Conservation (phyloP, 495 filamentous ascomycete genomes). For the Penicillium manginii region DNA sequence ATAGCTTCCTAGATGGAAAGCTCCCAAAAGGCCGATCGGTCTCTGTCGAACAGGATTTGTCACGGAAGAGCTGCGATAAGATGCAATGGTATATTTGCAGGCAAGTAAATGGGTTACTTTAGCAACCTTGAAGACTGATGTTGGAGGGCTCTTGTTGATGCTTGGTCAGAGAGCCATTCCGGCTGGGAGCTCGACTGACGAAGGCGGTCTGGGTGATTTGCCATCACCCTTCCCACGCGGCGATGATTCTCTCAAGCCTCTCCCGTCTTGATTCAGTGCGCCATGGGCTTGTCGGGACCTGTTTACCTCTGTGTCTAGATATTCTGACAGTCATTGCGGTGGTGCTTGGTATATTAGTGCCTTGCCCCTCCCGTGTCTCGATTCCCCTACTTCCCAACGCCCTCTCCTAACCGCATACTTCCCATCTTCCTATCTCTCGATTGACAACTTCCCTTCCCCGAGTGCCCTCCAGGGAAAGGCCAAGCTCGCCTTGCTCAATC, state of each 20-base stretch:
- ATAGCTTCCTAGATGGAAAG: constrained; percentile 48
- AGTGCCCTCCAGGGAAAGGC: neutral
- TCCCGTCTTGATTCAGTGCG: constrained; percentile 18
- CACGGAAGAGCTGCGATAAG: neutral
- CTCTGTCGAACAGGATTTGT: neutral
- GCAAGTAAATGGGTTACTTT: constrained; percentile 1
- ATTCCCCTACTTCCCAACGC: constrained; percentile 4
- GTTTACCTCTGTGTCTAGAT: constrained; percentile 15
- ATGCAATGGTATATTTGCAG: neutral
- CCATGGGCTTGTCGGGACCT: constrained; percentile 23
- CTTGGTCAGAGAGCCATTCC: constrained; percentile 10
- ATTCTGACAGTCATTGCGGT: constrained; percentile 4
- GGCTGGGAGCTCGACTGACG: constrained; percentile 34
- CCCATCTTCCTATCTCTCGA: constrained; percentile 13
- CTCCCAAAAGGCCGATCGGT: constrained; percentile 25
- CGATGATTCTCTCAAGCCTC: constrained; percentile 30
- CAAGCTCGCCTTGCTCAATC: neutral
- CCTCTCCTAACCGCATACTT: constrained; percentile 24
- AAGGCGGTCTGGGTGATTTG: constrained; percentile 30
- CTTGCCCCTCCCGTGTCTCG: constrained; percentile 1
- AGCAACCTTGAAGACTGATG: neutral
- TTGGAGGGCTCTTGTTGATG: constrained; percentile 14
- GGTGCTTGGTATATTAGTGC: constrained; percentile 14
- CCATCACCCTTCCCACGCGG: constrained; percentile 26
- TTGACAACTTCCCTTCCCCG: constrained; percentile 13